Evolutionary conservation across 1,139 yeast species (phyloP), one percentile per base, ranked within the genome.

Genomic region (Lodderomyces pseudojiufengensis): DNA sequence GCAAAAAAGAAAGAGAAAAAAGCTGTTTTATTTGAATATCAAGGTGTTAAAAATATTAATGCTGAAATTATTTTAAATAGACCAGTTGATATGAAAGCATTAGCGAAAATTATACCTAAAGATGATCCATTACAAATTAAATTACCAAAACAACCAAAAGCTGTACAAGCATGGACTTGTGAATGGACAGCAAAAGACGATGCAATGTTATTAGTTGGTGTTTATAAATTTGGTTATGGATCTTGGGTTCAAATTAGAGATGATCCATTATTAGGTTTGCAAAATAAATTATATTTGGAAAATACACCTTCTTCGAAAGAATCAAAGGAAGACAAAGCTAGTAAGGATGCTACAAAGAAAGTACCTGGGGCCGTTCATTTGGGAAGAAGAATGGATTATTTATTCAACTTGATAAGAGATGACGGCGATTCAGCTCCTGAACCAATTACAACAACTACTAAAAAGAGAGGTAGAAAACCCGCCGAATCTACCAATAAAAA

Each of bases 191-290:
- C 73, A 10, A 75, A 70, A 28, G 96, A 94, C 54, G 99, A 94
- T 58, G 84, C 88, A 30, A 84, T 81, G 79, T 68, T 94, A 37
- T 60, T 94, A 44, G 78, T 84, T 29, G 99, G 99, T 45, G 84
- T 92, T 23, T 76, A 78, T 54, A 88, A 87, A 58, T 87, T 90
- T 59, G 99, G 99, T 0, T 92, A 87, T 54, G 98, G 98, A 14
- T 83, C 95, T 1, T 94, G 98, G 98, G 60, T 76, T 6, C 90
- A 85, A 55, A 90, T 94, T 32, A 70, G 98, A 54, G 98, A 92
- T 61, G 98, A 94, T 61, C 97, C 98, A 1, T 74, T 86, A 39
- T 70, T 94, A 42, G 94, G 92, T 10, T 70, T 94, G 46, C 86
- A 88, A 44, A 87, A 87, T 50, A 90, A 86, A 63, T 63, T 90